These are phyloP conservation scores for Saturnispora bothae DNA, from an alignment of 805 yeast genomes.

Conservation along the genomic window DNA sequence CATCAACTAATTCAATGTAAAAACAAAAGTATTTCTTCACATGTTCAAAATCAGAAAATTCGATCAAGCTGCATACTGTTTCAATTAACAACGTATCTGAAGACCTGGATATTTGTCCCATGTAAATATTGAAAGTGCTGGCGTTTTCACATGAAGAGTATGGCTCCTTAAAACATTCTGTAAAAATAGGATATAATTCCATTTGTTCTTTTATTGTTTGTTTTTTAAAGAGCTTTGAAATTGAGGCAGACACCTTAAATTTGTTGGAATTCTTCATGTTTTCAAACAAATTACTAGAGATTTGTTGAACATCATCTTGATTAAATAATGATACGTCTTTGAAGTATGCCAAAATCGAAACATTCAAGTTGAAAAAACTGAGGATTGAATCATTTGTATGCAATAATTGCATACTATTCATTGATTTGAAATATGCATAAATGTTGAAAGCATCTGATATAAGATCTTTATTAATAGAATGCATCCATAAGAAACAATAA, in stretches of 20 bases:
- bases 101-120: slow-evolving; percentile 23
- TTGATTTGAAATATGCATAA: slow-evolving; percentile 32
- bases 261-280: not conserved
- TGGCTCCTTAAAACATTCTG: slow-evolving; percentile 25
- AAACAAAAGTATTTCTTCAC: slow-evolving; percentile 24
- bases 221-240: slow-evolving; percentile 19
- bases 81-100: slow-evolving; percentile 27
- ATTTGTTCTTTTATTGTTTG: slow-evolving; percentile 13
- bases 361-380: slow-evolving; percentile 24
- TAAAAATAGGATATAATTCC: slow-evolving; percentile 25
- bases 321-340: not conserved
- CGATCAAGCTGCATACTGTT: slow-evolving; percentile 32
- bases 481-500: slow-evolving; percentile 24
- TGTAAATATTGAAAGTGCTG: slow-evolving; percentile 30
- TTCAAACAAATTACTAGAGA: slow-evolving; percentile 4
- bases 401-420: slow-evolving; percentile 33
- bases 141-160: slow-evolving; percentile 30
- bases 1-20: slow-evolving; percentile 21
- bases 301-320: not conserved
- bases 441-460: slow-evolving; percentile 39
- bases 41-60: slow-evolving; percentile 27
- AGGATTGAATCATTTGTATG: slow-evolving; percentile 28
- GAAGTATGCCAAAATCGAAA: slow-evolving; percentile 1
- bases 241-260: slow-evolving; percentile 10
- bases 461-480: slow-evolving; percentile 17